Conservation (phyloP, 768 basidiomycete species). For the Strobilomyces confusus region DNA sequence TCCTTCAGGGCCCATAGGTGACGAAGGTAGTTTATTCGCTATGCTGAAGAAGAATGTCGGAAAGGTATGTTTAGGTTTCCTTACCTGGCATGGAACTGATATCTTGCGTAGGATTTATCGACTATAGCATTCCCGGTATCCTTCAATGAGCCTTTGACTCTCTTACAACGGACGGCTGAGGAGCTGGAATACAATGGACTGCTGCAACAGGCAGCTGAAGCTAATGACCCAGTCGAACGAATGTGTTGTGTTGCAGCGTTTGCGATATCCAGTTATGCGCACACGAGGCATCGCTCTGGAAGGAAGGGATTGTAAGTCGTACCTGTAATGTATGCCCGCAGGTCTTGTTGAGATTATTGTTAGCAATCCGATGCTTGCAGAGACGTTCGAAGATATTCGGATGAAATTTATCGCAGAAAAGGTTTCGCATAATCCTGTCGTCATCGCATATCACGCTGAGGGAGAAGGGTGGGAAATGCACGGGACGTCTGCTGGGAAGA, state of each 20-base stretch:
- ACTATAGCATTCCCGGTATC: slow-evolving; percentile 82
- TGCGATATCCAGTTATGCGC: slow-evolving; percentile 79
- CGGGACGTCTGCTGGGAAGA: slow-evolving; percentile 77
- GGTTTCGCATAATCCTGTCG: slow-evolving; percentile 78
- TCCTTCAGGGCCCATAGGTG: slow-evolving; percentile 57
- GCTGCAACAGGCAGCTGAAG: slow-evolving; percentile 58
- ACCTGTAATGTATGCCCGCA: slow-evolving; percentile 1
- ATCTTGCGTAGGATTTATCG: slow-evolving; percentile 60
- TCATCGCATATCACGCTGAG: slow-evolving; percentile 84
- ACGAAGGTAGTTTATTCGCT: slow-evolving; percentile 79
- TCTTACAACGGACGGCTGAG: slow-evolving; percentile 79
- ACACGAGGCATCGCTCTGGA: slow-evolving; percentile 74
- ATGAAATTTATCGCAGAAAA: slow-evolving; percentile 87
- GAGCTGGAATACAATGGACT: slow-evolving; percentile 77
- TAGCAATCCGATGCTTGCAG: slow-evolving; percentile 85
- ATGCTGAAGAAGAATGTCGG: slow-evolving; percentile 88
- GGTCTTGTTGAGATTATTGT: slow-evolving; percentile 6
- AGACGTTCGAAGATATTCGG: slow-evolving; percentile 81
- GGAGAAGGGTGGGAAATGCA: slow-evolving; percentile 72
- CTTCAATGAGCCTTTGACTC: slow-evolving; percentile 84
- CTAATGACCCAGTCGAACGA: slow-evolving; percentile 58
- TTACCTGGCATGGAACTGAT: neutral
- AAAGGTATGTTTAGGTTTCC: slow-evolving; percentile 46
- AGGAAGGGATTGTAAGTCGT: slow-evolving; percentile 80
- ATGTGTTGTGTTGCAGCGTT: slow-evolving; percentile 80